Evolutionary conservation across 192 early-diverging fungal species (phyloP), one percentile per base, ranked within the genome.

Genomic region (Backusella westeae): DNA sequence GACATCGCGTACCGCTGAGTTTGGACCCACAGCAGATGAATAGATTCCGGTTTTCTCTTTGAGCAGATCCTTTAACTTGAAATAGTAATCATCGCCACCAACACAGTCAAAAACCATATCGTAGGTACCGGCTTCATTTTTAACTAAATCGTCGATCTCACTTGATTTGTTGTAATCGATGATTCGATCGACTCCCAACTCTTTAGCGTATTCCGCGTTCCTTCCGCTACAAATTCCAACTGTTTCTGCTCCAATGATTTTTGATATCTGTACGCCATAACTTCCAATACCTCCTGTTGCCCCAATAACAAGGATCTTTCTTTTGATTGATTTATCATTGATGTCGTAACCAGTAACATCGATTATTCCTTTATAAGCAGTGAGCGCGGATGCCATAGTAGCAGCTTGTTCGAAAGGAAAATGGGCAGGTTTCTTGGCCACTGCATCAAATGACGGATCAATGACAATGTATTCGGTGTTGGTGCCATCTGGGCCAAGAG

Each of bases 91-190:
- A 19, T 77, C 75, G 1, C 75, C 75, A 4, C 85, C 85, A 14
- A 86, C 80, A 14, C 78, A 79, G 36, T 88, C 87, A 29, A 83
- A 63, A 19, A 88, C 36, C 36, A 88, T 34, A 44, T 87, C 86
- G 77, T 81, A 85, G 2, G 69, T 71, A 4, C 67, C 68, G 29
- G 75, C 52, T 7, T 75, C 78, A 7, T 36, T 12, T 26, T 77
- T 69, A 17, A 63, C 41, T 0, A 75, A 65, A 0, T 29, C 69
- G 15, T 78, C 73, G 23, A 72, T 73, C n/a, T 81, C 75, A 63
- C 85, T 79, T 35, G 77, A 69, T n/a, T 77, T 77, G 8, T 63
- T 87, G 78, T 91, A 91, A 71, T 92, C 89, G 8, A 91, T 73
- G 0, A 81, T 82, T 34, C 78, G 44, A 69, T 91, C 89, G 0